Base-by-base conservation (phyloP, 192 early-diverging fungal genomes). In the Thamnidium elegans region DNA sequence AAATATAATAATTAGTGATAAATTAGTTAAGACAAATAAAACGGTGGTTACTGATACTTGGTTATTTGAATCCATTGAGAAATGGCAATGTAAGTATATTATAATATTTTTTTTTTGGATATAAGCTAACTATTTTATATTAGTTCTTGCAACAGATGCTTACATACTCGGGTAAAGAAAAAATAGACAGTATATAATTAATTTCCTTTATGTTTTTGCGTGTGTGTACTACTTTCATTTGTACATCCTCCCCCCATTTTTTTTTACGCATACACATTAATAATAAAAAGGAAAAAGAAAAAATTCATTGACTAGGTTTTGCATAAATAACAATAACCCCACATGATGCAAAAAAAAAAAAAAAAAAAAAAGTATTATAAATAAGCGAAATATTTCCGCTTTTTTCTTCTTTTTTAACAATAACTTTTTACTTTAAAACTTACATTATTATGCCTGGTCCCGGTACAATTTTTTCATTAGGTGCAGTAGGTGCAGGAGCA, bases 401-500 rank as follows among this genome's bases (percentile, higher is more conserved):
- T 60, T 46, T 60, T 46, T 31, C 43, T 23, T 43, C 11, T 52
- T 39, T 53, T 51, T 32, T 50, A 59, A 20, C 23, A 20, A 20
- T 14, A 26, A 26, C 19, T 39, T 26, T 19, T 17, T 19, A 39
- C 53, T 39, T 39, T 39, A 39, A 26, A 26, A 26, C 26, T 39
- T 32, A 47, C 13, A 52, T 44, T 34, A 64, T 20, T 13, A 73
- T 73, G 71, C 71, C 71, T 46, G 66, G 71, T 56, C 66, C 66
- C 31, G 71, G 30, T 60, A 55, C 71, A 52, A 23, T 73, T 31
- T 60, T 73, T n/a, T 60, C 71, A 30, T 54, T 74, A 31, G 67
- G 72, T 42, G 72, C 72, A 55, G 67, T 74, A 14, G 72, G 72
- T 20, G 67, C 58, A 26, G 72, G 63, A 21, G 72, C 67, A 26